These are phyloP conservation scores for Verbena officinalis DNA, from an alignment of 257 asterid species.

Conservation along the genomic window DNA sequence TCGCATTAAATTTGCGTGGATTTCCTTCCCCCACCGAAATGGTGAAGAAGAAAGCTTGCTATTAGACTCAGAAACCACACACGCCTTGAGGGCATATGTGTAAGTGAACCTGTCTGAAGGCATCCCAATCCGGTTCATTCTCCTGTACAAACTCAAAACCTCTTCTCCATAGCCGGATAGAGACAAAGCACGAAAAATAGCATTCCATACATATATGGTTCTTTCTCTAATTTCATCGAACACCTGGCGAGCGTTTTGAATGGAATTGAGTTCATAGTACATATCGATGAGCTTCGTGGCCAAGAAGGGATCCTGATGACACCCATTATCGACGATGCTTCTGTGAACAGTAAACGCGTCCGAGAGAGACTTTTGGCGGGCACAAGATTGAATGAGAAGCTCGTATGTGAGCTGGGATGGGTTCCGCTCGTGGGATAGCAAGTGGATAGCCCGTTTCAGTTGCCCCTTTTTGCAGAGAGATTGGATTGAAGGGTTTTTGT, in stretches of 20 bases:
- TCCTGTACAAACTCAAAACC: slow-evolving; percentile 56
- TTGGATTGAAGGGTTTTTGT: slow-evolving; percentile 63
- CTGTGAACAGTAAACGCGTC: slow-evolving; percentile 62
- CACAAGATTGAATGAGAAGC: slow-evolving; percentile 74
- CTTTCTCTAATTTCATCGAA: slow-evolving; percentile 58
- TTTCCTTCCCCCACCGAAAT: slow-evolving; percentile 54
- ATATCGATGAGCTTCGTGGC: slow-evolving; percentile 84
- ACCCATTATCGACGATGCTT: slow-evolving; percentile 63
- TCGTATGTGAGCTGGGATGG: slow-evolving; percentile 83
- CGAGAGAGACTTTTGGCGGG: slow-evolving; percentile 40
- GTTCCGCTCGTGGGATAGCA: slow-evolving; percentile 56
- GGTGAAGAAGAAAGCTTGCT: slow-evolving; percentile 18
- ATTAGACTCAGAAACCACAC: slow-evolving; percentile 61
- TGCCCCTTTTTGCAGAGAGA: slow-evolving; percentile 78
- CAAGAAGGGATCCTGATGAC: slow-evolving; percentile 72
- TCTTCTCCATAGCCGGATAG: slow-evolving; percentile 74
- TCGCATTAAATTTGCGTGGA: slow-evolving; percentile 75
- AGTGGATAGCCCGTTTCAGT: slow-evolving; percentile 73
- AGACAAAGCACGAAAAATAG: slow-evolving; percentile 72
- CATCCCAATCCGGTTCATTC: slow-evolving; percentile 63
- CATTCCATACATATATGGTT: slow-evolving; percentile 82
- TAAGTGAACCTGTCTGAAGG: slow-evolving; percentile 87
- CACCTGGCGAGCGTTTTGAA: slow-evolving; percentile 70
- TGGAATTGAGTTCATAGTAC: slow-evolving; percentile 55
- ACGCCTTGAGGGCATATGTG: slow-evolving; percentile 84